Conservation (phyloP, 2,329 filamentous ascomycete genomes). For the Fusarium incarnatum region DNA sequence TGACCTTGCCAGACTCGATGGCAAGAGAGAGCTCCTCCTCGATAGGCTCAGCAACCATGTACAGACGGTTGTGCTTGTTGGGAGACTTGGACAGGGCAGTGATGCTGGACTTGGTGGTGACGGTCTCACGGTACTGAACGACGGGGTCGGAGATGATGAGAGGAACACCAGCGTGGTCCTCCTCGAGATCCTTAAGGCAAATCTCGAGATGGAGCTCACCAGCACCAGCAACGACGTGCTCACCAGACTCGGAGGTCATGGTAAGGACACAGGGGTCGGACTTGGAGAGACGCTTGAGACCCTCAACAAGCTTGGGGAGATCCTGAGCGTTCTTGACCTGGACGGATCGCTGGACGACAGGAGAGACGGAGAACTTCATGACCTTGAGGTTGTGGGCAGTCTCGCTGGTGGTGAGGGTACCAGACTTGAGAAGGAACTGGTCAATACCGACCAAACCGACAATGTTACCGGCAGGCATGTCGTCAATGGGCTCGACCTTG, state of each 20-base stretch:
- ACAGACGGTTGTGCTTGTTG: slow-evolving; percentile 99
- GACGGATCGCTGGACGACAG: slow-evolving; percentile 97
- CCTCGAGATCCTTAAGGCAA: slow-evolving; percentile 99
- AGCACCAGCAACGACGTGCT: slow-evolving; percentile 98
- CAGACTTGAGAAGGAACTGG: slow-evolving; percentile 99
- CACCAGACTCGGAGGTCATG: slow-evolving; percentile 88
- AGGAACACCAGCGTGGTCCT: slow-evolving; percentile 98
- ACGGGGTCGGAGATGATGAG: slow-evolving; percentile 98
- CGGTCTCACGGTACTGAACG: slow-evolving; percentile 98
- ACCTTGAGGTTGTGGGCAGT: slow-evolving; percentile 99
- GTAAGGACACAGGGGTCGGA: slow-evolving; percentile 98
- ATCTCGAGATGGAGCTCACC: slow-evolving; percentile 99
- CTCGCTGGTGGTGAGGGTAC: slow-evolving; percentile 97
- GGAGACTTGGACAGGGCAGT: slow-evolving; percentile 98
- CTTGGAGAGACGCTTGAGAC: slow-evolving; percentile 99
- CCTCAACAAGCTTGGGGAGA: slow-evolving; percentile 99
- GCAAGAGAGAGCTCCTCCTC: slow-evolving; percentile 90
- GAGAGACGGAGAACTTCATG: slow-evolving; percentile 99
- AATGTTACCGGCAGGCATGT: slow-evolving; percentile 99
- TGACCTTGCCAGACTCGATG: slow-evolving; percentile 93
- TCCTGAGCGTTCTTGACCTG: slow-evolving; percentile 99
- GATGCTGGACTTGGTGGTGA: slow-evolving; percentile 85
- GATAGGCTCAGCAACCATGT: slow-evolving; percentile 91
- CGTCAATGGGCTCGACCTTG: slow-evolving; percentile 98
- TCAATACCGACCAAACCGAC: slow-evolving; percentile 99